Percentiles rank a stretch among this genome's conserved stretches.
These are phyloP conservation scores for Termitomyces sp. DNA, from an alignment of 768 basidiomycete genomes.

Conservation along the genomic window DNA sequence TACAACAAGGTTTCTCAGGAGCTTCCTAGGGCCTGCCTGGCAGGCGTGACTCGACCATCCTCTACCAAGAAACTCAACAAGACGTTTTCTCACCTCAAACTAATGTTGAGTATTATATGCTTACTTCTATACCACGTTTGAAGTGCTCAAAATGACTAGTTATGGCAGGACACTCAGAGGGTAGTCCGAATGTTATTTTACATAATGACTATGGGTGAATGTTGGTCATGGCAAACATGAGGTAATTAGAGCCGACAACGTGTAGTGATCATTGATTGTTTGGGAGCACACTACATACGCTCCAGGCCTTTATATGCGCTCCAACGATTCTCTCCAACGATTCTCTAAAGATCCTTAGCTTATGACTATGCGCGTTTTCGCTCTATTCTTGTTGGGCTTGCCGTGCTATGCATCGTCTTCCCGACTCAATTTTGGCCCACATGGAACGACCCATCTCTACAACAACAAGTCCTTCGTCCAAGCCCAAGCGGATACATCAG, in stretches of 20 bases:
- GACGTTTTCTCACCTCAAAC: too few species aligned
- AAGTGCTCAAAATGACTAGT: too few species aligned
- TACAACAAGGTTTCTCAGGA: too few species aligned
- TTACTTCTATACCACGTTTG: too few species aligned
- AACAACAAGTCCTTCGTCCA: neutral
- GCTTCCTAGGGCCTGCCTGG: too few species aligned
- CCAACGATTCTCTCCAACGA: slow-evolving; percentile 2
- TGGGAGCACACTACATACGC: neutral
- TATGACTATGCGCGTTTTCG: slow-evolving; percentile 4
- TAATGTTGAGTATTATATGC: too few species aligned
- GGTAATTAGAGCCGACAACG: slow-evolving; percentile 4
- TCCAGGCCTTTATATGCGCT: neutral
- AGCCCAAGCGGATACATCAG: neutral
- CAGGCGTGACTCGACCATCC: too few species aligned
- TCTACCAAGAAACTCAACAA: too few species aligned
- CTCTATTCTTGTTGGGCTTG: neutral
- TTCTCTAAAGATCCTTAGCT: neutral
- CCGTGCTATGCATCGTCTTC: slow-evolving; percentile 3
- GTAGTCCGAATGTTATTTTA: neutral
- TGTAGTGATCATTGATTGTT: neutral
- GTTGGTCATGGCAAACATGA: slow-evolving; percentile 6
- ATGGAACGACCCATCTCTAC: neutral
- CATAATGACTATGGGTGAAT: neutral
- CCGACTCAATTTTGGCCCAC: slow-evolving; percentile 6
- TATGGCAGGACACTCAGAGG: too few species aligned